A percentile compares a stretch with the other conserved stretches of the same genome.
These are phyloP conservation scores for Boletus rubropictus DNA, from an alignment of 768 basidiomycete species.

Conservation along the genomic window DNA sequence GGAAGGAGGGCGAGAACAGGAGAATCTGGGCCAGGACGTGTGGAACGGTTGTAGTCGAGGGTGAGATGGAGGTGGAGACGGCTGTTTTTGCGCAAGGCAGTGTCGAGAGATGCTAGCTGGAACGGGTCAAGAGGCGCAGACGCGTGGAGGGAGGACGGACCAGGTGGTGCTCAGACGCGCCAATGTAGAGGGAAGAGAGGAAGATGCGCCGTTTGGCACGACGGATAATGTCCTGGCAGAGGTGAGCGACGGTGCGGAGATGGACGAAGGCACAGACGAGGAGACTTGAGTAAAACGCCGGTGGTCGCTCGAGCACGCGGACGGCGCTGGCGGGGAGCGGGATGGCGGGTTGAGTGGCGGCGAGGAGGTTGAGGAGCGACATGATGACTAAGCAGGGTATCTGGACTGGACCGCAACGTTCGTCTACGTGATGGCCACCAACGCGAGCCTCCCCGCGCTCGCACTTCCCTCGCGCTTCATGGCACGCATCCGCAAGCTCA, in stretches of 20 bases:
- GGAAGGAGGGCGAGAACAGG: constrained; percentile 66
- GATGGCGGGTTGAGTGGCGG: constrained; percentile 44
- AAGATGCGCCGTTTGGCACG: constrained; percentile 78
- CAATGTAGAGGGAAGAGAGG: constrained; percentile 87
- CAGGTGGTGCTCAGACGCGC: constrained; percentile 69
- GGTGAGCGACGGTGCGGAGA: too few relatives aligned
- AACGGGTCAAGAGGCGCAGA: neutral
- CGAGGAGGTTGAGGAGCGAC: constrained; percentile 22
- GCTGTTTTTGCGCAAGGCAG: constrained; percentile 53
- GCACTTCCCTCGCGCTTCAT: neutral
- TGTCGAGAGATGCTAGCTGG: constrained; percentile 67
- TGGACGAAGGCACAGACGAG: constrained; percentile 37
- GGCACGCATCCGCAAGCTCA: constrained; percentile 29
- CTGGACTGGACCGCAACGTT: too few relatives aligned
- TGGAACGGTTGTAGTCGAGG: constrained; percentile 76
- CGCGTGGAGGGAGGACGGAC: constrained; percentile 41
- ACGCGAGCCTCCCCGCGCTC: constrained; percentile 1
- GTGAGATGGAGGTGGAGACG: constrained; percentile 63
- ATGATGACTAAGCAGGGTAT: constrained; percentile 25
- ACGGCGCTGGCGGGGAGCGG: constrained; percentile 42
- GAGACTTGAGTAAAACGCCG: constrained; percentile 50
- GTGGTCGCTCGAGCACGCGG: constrained; percentile 50
- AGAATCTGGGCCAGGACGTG: constrained; percentile 66
- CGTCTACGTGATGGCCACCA: neutral
- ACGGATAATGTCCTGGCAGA: constrained; percentile 61